Percentiles rank a stretch among this genome's conserved stretches.
These are phyloP conservation scores for Rhizophagus sp. DNA, from an alignment of 192 early-diverging fungal species.

Conservation along the genomic window DNA sequence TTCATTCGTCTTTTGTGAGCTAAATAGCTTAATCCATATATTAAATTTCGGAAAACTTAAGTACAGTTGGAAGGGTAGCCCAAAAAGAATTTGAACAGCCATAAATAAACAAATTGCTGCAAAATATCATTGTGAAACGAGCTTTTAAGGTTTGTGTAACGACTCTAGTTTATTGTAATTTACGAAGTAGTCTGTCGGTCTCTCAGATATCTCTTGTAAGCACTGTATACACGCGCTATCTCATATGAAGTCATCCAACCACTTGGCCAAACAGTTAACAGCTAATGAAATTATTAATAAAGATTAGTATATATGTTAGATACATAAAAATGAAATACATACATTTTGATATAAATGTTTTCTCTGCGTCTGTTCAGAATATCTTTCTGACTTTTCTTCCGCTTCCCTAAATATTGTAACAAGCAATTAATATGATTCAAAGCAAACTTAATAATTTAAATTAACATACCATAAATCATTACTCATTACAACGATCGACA, in stretches of 20 bases:
- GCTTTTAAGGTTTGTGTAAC: too few species aligned
- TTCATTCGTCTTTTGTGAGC: too few species aligned
- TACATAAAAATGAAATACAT: slow-evolving; percentile 8
- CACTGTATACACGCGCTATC: slow-evolving; percentile 53
- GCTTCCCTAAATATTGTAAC: slow-evolving; percentile 20
- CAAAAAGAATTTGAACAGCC: too few species aligned
- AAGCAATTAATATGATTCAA: background rate
- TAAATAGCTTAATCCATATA: too few species aligned
- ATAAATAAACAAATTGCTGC: too few species aligned
- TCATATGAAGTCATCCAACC: slow-evolving; percentile 60
- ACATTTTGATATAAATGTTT: slow-evolving; percentile 54
- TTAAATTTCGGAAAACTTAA: too few species aligned
- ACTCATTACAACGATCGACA: slow-evolving; percentile 13
- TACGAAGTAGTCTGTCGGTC: background rate
- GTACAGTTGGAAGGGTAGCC: too few species aligned
- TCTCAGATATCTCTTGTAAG: slow-evolving; percentile 23
- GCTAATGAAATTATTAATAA: slow-evolving; percentile 30
- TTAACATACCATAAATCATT: slow-evolving; percentile 37
- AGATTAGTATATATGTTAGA: background rate
- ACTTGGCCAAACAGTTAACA: slow-evolving; percentile 46
- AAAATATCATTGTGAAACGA: too few species aligned
- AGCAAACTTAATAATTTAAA: background rate
- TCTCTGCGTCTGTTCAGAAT: slow-evolving; percentile 41
- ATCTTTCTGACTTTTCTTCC: slow-evolving; percentile 20
- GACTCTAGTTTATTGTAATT: background rate